Percentiles rank a stretch among this genome's conserved stretches.
These are phyloP conservation scores for Neocatenulostroma microsporum DNA, from an alignment of 2,329 filamentous ascomycete species.

Conservation along the genomic window DNA sequence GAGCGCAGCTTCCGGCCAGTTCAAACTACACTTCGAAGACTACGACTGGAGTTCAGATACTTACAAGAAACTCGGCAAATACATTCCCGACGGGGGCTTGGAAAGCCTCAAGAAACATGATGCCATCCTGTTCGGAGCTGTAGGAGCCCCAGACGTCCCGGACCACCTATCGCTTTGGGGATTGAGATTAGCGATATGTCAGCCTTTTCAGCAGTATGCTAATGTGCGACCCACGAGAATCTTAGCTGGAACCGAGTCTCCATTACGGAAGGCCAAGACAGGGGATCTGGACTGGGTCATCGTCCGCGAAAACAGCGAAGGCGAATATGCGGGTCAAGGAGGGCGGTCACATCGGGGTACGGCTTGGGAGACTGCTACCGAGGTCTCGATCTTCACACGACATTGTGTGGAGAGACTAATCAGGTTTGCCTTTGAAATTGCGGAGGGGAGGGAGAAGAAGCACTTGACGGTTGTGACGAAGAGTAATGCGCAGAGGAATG, in stretches of 20 bases:
- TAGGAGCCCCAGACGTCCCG: slow-evolving; percentile 55
- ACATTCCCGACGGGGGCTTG: slow-evolving; percentile 55
- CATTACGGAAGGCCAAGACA: slow-evolving; percentile 45
- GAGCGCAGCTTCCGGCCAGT: slow-evolving; percentile 43
- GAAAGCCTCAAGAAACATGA: slow-evolving; percentile 52
- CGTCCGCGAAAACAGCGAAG: slow-evolving; percentile 59
- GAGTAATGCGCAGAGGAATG: slow-evolving; percentile 58
- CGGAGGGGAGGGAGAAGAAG: slow-evolving; percentile 50
- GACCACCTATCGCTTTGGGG: slow-evolving; percentile 53
- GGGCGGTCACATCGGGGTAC: slow-evolving; percentile 53
- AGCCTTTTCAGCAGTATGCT: slow-evolving; percentile 50
- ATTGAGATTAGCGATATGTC: slow-evolving; percentile 48
- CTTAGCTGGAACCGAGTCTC: slow-evolving; percentile 53
- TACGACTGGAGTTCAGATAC: slow-evolving; percentile 61
- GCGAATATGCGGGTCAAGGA: slow-evolving; percentile 59
- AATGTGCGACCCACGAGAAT: slow-evolving; percentile 54
- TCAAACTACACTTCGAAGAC: slow-evolving; percentile 53
- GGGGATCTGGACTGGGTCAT: slow-evolving; percentile 61
- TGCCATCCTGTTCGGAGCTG: slow-evolving; percentile 61
- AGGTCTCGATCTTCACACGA: slow-evolving; percentile 57
- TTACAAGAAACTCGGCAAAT: slow-evolving; percentile 58
- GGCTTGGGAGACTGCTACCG: slow-evolving; percentile 55
- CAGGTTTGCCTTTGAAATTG: slow-evolving; percentile 56
- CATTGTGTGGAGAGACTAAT: slow-evolving; percentile 53
- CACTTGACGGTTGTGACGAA: slow-evolving; percentile 57